A percentile compares a stretch with the other conserved stretches of the same genome.
Evolutionary conservation across 306 rosid species (phyloP).

Genomic region (Castanea crenata): DNA sequence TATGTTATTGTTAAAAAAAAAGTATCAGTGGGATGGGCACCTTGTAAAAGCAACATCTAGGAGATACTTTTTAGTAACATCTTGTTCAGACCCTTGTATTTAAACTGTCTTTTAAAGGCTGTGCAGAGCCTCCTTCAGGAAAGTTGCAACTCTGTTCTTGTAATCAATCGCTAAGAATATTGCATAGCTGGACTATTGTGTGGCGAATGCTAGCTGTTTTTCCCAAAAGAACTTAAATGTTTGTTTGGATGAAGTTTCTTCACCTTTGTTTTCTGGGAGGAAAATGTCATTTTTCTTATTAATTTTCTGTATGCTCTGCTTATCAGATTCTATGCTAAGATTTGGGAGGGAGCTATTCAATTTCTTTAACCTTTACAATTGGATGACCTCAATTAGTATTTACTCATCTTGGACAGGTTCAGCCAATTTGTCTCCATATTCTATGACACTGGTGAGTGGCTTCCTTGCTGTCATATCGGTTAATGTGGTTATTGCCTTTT

Average conservation of each 20-base stretch:
- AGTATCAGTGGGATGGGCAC: too few relatives aligned
- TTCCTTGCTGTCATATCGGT: slow-evolving; percentile 89
- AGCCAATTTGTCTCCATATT: slow-evolving; percentile 59
- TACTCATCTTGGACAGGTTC: slow-evolving; percentile 46
- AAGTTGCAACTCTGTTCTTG: not conserved
- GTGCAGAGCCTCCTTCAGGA: not conserved
- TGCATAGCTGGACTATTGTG: not conserved
- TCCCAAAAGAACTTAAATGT: not conserved
- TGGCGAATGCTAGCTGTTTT: not conserved
- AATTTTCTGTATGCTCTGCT: not conserved
- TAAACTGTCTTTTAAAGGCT: not conserved
- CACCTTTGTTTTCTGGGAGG: not conserved
- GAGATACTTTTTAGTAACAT: too few relatives aligned
- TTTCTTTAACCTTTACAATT: not conserved
- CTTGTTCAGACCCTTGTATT: too few relatives aligned
- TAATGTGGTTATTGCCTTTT: slow-evolving; percentile 73
- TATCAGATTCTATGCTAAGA: not conserved
- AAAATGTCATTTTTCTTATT: not conserved
- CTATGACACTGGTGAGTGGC: slow-evolving; percentile 76
- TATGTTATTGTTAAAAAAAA: too few relatives aligned
- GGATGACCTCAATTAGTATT: not conserved
- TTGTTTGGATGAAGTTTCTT: not conserved
- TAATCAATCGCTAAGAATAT: not conserved
- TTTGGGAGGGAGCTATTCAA: slow-evolving; percentile 1
- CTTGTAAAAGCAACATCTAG: too few relatives aligned